phyloP scores from a whole-genome alignment of 2,329 filamentous ascomycete species.

The Claviceps monticola region DNA sequence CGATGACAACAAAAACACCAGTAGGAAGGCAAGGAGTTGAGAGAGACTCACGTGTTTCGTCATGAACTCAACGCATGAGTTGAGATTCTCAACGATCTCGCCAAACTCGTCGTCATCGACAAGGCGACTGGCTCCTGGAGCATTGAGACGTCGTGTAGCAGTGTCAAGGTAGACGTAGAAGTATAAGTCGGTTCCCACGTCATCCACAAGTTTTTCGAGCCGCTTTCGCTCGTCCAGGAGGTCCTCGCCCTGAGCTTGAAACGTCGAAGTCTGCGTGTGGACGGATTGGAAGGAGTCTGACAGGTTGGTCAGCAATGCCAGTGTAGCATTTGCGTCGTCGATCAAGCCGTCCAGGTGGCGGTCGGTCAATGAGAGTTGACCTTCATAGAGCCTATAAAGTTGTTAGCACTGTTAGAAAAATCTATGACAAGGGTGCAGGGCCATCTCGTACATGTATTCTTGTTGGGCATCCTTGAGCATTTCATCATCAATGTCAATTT shows the following conservation, averaged over 20 bases:
- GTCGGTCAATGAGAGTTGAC: constrained; percentile 69
- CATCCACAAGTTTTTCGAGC: constrained; percentile 64
- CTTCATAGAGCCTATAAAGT: constrained; percentile 50
- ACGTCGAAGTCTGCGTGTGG: constrained; percentile 81
- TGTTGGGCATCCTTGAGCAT: constrained; percentile 72
- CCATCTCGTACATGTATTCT: constrained; percentile 57
- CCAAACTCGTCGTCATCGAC: constrained; percentile 76
- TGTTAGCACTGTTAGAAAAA: constrained; percentile 14
- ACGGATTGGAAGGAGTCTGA: constrained; percentile 80
- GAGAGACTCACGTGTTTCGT: constrained; percentile 52
- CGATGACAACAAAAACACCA: background rate
- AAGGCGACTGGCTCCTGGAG: constrained; percentile 73
- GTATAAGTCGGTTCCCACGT: constrained; percentile 78
- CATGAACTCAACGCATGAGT: constrained; percentile 91
- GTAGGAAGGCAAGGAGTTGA: background rate
- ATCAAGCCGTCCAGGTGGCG: constrained; percentile 71
- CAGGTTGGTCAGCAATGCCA: constrained; percentile 63
- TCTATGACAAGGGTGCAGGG: too few relatives aligned
- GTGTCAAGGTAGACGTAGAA: constrained; percentile 92
- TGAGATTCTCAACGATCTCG: constrained; percentile 75
- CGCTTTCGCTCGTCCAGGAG: constrained; percentile 70
- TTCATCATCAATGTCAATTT: constrained; percentile 41
- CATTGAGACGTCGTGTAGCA: constrained; percentile 79
- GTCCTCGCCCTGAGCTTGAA: constrained; percentile 83
- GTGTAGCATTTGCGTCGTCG: constrained; percentile 58